phyloP scores from a whole-genome alignment of 441 rosid species.

The Theobroma grandiflorum region DNA sequence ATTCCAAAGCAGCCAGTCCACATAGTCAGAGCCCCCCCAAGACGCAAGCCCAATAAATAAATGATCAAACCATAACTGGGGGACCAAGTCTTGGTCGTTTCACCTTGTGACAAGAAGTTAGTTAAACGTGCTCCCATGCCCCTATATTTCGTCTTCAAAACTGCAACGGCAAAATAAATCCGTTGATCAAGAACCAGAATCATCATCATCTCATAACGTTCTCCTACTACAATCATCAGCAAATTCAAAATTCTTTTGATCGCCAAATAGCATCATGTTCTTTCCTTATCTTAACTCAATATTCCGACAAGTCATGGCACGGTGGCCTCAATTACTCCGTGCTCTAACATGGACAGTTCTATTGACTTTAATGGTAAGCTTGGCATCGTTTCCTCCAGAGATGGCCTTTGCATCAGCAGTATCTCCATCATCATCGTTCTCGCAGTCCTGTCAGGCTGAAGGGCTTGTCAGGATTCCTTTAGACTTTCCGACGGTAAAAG shows the following conservation, averaged over 20 bases:
- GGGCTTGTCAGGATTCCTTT: constrained; percentile 48
- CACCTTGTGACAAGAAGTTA: not conserved
- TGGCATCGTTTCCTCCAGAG: constrained; percentile 47
- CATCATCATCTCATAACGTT: not conserved
- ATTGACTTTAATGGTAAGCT: constrained; percentile 41
- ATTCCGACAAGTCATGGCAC: constrained; percentile 11
- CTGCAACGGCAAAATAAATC: constrained; percentile 6
- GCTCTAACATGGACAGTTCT: constrained; percentile 52
- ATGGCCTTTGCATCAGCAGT: constrained; percentile 48
- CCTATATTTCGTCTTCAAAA: constrained; percentile 18
- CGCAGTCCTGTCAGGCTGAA: constrained; percentile 29
- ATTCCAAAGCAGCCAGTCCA: not conserved
- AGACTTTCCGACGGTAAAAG: constrained; percentile 42
- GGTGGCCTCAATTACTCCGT: constrained; percentile 21
- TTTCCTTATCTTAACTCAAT: constrained; percentile 25
- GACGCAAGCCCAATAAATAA: not conserved
- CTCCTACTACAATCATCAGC: not conserved
- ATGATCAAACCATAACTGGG: not conserved
- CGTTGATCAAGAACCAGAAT: not conserved
- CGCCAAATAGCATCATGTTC: constrained; percentile 12
- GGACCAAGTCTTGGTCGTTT: not conserved
- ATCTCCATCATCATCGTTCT: constrained; percentile 36
- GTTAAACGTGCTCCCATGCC: constrained; percentile 8
- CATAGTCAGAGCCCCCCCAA: not conserved
- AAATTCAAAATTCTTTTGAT: not conserved